phyloP scores from a whole-genome alignment of 1,284 basidiomycete species.

The Singerocomus rubriflavus region DNA sequence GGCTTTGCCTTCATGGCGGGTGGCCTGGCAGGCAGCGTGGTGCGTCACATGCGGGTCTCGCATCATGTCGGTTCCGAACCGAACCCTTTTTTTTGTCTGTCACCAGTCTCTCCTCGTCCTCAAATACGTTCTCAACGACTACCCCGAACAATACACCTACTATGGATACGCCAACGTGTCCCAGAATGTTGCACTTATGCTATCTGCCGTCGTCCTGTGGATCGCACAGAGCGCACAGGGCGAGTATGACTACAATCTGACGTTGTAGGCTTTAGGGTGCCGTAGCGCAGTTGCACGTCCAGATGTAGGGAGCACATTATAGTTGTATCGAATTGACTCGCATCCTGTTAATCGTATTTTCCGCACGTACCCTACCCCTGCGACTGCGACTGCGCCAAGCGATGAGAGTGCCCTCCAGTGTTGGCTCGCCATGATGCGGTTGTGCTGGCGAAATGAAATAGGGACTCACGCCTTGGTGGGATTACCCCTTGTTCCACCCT shows the following conservation, averaged over 20 bases:
- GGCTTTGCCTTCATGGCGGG: conserved; percentile 98
- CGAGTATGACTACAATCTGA: conserved; percentile 89
- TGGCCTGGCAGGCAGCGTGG: conserved; percentile 90
- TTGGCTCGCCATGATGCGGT: too few relatives aligned
- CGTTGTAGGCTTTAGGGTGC: conserved; percentile 45
- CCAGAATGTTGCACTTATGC: conserved; percentile 90
- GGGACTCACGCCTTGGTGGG: background rate
- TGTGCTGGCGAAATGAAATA: background rate
- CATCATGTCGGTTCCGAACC: background rate
- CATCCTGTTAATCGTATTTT: conserved; percentile 8
- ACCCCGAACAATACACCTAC: conserved; percentile 78
- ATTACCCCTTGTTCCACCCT: background rate
- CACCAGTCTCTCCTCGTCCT: conserved; percentile 82
- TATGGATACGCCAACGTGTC: conserved; percentile 95
- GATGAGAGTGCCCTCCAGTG: too few relatives aligned
- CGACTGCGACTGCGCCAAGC: background rate
- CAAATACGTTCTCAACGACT: conserved; percentile 83
- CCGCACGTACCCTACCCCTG: conserved; percentile 6
- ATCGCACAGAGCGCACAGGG: conserved; percentile 76
- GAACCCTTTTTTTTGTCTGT: background rate
- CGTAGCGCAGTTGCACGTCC: background rate
- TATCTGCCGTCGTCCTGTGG: conserved; percentile 86
- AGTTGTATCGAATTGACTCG: conserved; percentile 1
- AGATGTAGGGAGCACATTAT: conserved; percentile 2
- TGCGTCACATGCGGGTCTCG: conserved; percentile 42